A percentile compares a stretch with the other conserved stretches of the same genome.
Conservation (phyloP, 768 basidiomycete genomes). For the Pulveroboletus sp. region DNA sequence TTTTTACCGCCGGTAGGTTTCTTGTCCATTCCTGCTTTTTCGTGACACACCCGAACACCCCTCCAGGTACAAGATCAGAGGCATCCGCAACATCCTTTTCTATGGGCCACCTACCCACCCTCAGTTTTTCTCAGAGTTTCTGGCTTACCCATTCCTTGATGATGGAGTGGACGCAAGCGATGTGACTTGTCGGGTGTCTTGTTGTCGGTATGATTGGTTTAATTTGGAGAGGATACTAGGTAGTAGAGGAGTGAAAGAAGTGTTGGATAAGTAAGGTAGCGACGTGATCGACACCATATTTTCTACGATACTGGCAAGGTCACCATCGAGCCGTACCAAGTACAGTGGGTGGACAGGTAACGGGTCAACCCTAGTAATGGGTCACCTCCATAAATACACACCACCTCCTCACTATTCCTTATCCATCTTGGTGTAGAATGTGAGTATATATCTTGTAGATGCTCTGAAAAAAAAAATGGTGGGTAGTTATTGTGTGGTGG, state of each 20-base stretch:
- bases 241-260: constrained; percentile 17
- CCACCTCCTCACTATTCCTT: no score
- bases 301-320: not conserved
- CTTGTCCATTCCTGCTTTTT: not conserved
- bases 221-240: constrained; percentile 71
- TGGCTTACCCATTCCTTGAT: constrained; percentile 88
- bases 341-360: no score
- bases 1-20: constrained; percentile 78
- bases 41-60: not conserved
- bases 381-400: no score
- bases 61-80: constrained; percentile 85
- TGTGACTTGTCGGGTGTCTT: constrained; percentile 75
- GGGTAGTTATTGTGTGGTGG: no score
- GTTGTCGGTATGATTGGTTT: constrained; percentile 88
- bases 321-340: no score
- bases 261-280: constrained; percentile 9
- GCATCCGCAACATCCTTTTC: constrained; percentile 89
- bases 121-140: constrained; percentile 85
- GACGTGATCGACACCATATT: no score
- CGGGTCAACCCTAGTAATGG: no score
- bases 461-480: no score
- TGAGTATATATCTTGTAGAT: no score
- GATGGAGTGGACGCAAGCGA: constrained; percentile 83
- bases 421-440: no score
- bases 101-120: constrained; percentile 90